These are phyloP conservation scores for Cladobotryum mycophilum DNA, from an alignment of 2,329 filamentous ascomycete genomes.

Conservation along the genomic window DNA sequence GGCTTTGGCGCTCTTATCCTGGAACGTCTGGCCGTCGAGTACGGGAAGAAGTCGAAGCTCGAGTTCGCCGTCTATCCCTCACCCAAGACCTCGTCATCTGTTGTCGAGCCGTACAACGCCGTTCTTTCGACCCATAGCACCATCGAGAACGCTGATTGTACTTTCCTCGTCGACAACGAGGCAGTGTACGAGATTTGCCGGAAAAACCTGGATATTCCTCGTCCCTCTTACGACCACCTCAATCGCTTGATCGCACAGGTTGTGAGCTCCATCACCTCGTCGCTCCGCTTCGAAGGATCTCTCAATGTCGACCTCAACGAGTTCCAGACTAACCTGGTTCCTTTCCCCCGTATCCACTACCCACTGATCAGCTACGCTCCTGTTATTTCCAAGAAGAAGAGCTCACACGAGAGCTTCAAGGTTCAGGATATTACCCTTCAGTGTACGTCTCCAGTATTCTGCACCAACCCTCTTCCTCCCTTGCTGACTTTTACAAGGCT, in stretches of 20 bases:
- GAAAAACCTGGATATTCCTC: constrained; percentile 63
- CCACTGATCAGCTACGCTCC: constrained; percentile 67
- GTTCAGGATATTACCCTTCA: constrained; percentile 70
- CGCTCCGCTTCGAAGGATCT: constrained; percentile 64
- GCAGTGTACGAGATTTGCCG: constrained; percentile 71
- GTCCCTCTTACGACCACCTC: constrained; percentile 63
- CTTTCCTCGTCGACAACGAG: constrained; percentile 71
- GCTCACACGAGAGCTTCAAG: constrained; percentile 82
- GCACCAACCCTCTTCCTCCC: background rate
- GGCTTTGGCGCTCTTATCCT: constrained; percentile 67
- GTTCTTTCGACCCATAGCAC: constrained; percentile 69
- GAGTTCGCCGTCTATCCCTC: constrained; percentile 69
- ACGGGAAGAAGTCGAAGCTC: constrained; percentile 72
- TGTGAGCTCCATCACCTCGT: constrained; percentile 68
- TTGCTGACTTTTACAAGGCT: constrained; percentile 43
- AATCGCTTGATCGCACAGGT: constrained; percentile 70
- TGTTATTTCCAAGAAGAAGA: constrained; percentile 67
- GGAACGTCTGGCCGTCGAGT: constrained; percentile 67
- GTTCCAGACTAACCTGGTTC: constrained; percentile 72
- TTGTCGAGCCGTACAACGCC: constrained; percentile 70
- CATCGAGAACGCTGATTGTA: constrained; percentile 72
- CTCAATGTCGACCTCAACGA: constrained; percentile 71
- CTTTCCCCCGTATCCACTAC: constrained; percentile 69
- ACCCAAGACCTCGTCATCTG: constrained; percentile 62
- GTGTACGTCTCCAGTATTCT: constrained; percentile 43